Evolutionary conservation across 257 asterid genomes (phyloP), one percentile per base, ranked within the genome.

Genomic region (Parsonsia alboflavescens): DNA sequence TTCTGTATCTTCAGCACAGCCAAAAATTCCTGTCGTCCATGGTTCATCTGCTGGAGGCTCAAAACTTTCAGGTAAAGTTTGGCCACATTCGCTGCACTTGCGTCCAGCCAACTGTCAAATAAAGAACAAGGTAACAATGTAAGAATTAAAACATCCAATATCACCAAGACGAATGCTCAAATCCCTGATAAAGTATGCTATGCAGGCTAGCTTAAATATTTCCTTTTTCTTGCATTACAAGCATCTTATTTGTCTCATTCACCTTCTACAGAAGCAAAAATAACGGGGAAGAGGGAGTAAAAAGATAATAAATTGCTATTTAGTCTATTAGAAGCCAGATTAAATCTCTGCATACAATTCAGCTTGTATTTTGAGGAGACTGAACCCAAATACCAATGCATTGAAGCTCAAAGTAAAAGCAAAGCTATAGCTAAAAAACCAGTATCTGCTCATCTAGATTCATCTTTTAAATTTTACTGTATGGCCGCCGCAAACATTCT

Each of bases 21-120:
- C 91, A 75, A 87, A 92, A 66, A 95, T 89, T 77, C 96, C 99
- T 73, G 96, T 88, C 48, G 86, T 82, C 99, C 99, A 95, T 58
- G 99, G 98, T 79, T 95, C 99, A 69, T 92, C 96, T 1, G 98
- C 89, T 64, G 96, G 98, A 67, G 94, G 90, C 80, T 83, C 93
- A 83, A 87, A 92, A 85, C 98, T 95, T 85, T 95, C 99, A 36
- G 99, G 98, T 83, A 95, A 81, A 76, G 98, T 85, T 79, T 95
- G 98, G 61, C 98, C 98, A 82, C 99, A 95, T 77, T 92, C 98
- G 68, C 86, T 79, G 87, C 99, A 95, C 89, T 88, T 92, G 80
- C 80, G 96, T 72, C 81, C 96, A 80, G 76, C 73, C 86, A 92
- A 77, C 99, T 95, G 88, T 84, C 83, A 70, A 84, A 70, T 58